These are phyloP conservation scores for Alternaria ventricosa DNA, from an alignment of 2,329 filamentous ascomycete genomes.

Conservation along the genomic window DNA sequence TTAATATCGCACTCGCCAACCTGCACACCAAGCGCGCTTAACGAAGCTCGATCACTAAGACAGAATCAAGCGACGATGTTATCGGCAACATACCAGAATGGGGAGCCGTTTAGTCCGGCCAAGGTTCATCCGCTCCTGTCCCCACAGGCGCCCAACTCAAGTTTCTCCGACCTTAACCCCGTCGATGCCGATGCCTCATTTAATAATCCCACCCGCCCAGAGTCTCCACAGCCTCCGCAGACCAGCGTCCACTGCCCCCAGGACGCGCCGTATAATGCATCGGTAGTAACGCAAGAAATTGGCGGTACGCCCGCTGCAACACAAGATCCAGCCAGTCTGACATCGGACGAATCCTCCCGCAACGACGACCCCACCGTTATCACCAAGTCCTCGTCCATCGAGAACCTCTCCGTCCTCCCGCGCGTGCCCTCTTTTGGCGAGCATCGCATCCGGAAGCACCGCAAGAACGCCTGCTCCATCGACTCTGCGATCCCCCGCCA, in stretches of 20 bases:
- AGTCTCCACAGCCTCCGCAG: slow-evolving; percentile 34
- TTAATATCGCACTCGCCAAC: slow-evolving; percentile 11
- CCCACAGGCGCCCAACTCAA: slow-evolving; percentile 33
- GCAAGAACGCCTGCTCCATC: slow-evolving; percentile 58
- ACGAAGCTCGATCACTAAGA: neutral
- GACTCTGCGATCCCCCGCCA: slow-evolving; percentile 73
- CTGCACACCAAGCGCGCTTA: neutral
- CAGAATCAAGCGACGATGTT: slow-evolving; percentile 27
- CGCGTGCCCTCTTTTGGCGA: slow-evolving; percentile 46
- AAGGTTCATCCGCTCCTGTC: slow-evolving; percentile 45
- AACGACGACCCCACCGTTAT: slow-evolving; percentile 26
- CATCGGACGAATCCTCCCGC: slow-evolving; percentile 37
- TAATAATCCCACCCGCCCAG: slow-evolving; percentile 35
- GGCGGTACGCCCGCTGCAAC: slow-evolving; percentile 37
- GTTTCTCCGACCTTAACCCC: slow-evolving; percentile 45
- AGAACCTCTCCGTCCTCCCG: slow-evolving; percentile 43
- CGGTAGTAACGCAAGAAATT: slow-evolving; percentile 35
- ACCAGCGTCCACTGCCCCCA: slow-evolving; percentile 31
- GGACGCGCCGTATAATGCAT: slow-evolving; percentile 35
- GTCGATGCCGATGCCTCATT: slow-evolving; percentile 33
- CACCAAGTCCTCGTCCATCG: slow-evolving; percentile 44
- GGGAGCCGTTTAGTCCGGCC: slow-evolving; percentile 44
- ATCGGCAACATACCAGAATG: slow-evolving; percentile 26
- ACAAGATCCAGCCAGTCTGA: slow-evolving; percentile 20
- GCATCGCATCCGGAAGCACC: slow-evolving; percentile 46